These are phyloP conservation scores for Diaporthe sp. DNA, from an alignment of 2,329 filamentous ascomycete genomes.

Conservation along the genomic window DNA sequence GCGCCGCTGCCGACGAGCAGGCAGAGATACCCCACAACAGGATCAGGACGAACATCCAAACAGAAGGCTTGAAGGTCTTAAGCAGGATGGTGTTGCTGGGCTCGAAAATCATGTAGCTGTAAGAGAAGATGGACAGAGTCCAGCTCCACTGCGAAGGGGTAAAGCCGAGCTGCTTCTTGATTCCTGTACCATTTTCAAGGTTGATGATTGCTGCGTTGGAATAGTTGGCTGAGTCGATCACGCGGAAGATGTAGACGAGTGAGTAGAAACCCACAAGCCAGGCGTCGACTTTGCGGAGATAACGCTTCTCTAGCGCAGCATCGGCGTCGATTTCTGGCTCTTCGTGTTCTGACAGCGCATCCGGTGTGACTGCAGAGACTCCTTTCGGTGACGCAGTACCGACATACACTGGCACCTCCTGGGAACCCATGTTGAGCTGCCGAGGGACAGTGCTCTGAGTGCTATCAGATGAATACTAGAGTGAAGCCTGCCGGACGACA, in stretches of 20 bases:
- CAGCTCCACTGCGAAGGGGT: constrained; percentile 13
- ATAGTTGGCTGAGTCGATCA: constrained; percentile 18
- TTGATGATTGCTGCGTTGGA: constrained; percentile 15
- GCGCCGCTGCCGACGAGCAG: constrained; percentile 6
- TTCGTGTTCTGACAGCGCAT: background rate
- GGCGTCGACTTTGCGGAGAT: constrained; percentile 11
- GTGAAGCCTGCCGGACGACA: too few relatives aligned
- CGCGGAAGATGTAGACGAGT: constrained; percentile 10
- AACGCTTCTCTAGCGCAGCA: background rate
- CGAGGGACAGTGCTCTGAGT: background rate
- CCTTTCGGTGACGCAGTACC: background rate
- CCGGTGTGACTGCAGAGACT: background rate
- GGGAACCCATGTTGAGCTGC: background rate
- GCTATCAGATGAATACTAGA: background rate
- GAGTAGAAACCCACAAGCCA: constrained; percentile 18
- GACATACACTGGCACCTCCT: background rate
- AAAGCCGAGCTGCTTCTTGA: constrained; percentile 21
- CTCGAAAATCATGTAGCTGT: constrained; percentile 19
- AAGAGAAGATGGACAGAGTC: constrained; percentile 12
- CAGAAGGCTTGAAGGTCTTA: constrained; percentile 12
- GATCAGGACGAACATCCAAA: constrained; percentile 22
- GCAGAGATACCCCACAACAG: constrained; percentile 1
- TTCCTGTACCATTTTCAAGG: constrained; percentile 4
- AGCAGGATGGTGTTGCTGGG: constrained; percentile 3
- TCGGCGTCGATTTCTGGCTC: background rate